Conservation (phyloP, 768 basidiomycete genomes). For the Russula virescens region DNA sequence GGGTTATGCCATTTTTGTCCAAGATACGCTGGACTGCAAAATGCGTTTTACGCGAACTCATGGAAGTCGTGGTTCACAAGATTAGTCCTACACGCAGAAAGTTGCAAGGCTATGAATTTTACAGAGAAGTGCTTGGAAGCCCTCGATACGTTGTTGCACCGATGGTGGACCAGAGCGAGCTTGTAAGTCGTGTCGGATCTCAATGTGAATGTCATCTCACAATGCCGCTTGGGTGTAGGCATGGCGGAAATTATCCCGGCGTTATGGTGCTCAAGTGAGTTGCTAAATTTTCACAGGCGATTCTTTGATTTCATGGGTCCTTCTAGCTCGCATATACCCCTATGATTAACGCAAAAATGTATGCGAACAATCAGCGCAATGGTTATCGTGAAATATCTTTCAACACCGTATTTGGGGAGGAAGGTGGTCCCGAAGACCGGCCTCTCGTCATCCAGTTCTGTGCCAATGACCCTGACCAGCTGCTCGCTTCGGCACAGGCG, state of each 20-base stretch:
- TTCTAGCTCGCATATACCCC: conserved; percentile 84
- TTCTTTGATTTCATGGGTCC: conserved; percentile 21
- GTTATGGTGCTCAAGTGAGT: conserved; percentile 74
- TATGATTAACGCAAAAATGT: conserved; percentile 97
- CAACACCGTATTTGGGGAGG: conserved; percentile 66
- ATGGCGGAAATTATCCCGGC: conserved; percentile 78
- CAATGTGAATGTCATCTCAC: not conserved
- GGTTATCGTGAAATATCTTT: conserved; percentile 60
- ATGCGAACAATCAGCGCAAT: conserved; percentile 46
- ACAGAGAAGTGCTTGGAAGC: conserved; percentile 67
- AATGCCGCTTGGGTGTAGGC: conserved; percentile 46
- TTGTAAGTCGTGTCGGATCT: conserved; percentile 49
- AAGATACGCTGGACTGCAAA: not conserved
- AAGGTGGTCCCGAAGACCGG: conserved; percentile 73
- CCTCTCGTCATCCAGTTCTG: conserved; percentile 93
- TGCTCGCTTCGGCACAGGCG: conserved; percentile 70
- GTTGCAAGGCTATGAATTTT: conserved; percentile 78
- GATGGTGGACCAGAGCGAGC: conserved; percentile 98
- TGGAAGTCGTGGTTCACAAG: conserved; percentile 1
- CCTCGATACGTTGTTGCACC: conserved; percentile 92
- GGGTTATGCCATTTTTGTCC: conserved; percentile 1
- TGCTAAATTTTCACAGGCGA: conserved; percentile 1
- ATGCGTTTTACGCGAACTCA: conserved; percentile 11
- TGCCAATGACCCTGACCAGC: conserved; percentile 76
- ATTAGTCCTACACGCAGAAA: conserved; percentile 32